Percentiles rank a stretch among this genome's conserved stretches.
phyloP scores from a whole-genome alignment of 2,329 filamentous ascomycete genomes.

The Lachnellula occidentalis region DNA sequence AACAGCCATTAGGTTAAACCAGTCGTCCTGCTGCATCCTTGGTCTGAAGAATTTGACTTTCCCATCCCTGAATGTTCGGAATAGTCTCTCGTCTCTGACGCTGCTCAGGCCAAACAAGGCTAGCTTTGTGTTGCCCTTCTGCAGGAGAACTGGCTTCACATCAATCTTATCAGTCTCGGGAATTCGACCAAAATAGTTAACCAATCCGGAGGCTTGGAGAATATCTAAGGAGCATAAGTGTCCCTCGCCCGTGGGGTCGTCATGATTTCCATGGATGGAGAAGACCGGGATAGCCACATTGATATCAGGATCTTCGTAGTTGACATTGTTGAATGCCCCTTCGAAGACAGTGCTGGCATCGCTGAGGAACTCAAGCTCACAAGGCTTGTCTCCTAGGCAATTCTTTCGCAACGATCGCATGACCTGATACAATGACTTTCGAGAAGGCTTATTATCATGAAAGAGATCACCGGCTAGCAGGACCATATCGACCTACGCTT shows the following conservation, averaged over 20 bases:
- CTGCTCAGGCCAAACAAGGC: conserved; percentile 94
- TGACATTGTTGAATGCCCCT: conserved; percentile 86
- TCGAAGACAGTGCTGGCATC: conserved; percentile 90
- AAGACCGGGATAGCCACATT: conserved; percentile 97
- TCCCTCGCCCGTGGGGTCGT: conserved; percentile 95
- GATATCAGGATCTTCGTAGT: conserved; percentile 96
- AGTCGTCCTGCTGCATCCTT: conserved; percentile 72
- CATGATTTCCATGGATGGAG: conserved; percentile 97
- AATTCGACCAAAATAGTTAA: conserved; percentile 94
- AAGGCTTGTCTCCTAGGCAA: conserved; percentile 91
- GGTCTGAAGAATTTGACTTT: conserved; percentile 93
- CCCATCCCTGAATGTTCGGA: conserved; percentile 86
- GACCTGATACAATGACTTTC: conserved; percentile 94
- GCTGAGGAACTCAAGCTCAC: conserved; percentile 88
- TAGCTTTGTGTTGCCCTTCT: conserved; percentile 89
- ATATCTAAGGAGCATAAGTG: conserved; percentile 88
- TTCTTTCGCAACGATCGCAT: conserved; percentile 93
- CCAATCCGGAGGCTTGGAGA: conserved; percentile 79
- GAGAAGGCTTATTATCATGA: conserved; percentile 95
- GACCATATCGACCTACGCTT: conserved; percentile 78
- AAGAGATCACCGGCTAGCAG: conserved; percentile 92
- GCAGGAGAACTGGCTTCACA: conserved; percentile 83
- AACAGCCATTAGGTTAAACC: conserved; percentile 93
- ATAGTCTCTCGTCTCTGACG: conserved; percentile 89
- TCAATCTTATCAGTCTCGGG: conserved; percentile 91